These are phyloP conservation scores for Pulveroboletus sp. DNA, from an alignment of 1,284 basidiomycete genomes.

Conservation along the genomic window DNA sequence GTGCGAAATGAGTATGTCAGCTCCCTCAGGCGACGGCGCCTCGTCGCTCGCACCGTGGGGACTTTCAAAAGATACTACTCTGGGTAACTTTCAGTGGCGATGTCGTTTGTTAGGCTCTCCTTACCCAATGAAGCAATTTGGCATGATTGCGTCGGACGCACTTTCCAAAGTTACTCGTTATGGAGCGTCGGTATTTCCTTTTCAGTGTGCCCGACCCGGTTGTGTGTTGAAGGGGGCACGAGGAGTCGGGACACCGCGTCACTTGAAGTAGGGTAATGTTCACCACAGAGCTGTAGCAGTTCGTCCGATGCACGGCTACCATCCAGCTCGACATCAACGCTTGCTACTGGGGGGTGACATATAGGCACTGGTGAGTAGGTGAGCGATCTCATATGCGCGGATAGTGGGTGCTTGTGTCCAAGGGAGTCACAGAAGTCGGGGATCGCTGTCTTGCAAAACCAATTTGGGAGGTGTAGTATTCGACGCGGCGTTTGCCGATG, in stretches of 20 bases:
- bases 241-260: not conserved
- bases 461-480: slow-evolving; percentile 16
- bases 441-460: slow-evolving; percentile 7
- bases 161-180: slow-evolving; percentile 26
- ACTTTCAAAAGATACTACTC: slow-evolving; percentile 18
- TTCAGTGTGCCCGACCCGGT: not conserved
- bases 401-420: not conserved
- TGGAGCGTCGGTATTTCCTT: slow-evolving; percentile 15
- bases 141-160: slow-evolving; percentile 25
- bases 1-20: slow-evolving; percentile 37
- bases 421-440: not conserved
- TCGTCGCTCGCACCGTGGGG: slow-evolving; percentile 1
- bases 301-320: too few relatives aligned
- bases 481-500: slow-evolving; percentile 10
- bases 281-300: too few relatives aligned
- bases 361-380: not conserved
- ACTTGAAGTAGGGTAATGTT: too few relatives aligned
- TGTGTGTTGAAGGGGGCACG: not conserved
- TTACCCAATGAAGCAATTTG: slow-evolving; percentile 23
- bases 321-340: not conserved
- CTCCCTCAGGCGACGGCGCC: slow-evolving; percentile 17
- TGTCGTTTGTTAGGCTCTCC: slow-evolving; percentile 7
- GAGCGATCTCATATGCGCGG: not conserved
- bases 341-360: not conserved
- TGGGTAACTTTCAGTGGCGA: slow-evolving; percentile 30